These are phyloP conservation scores for Coemansia sp. DNA, from an alignment of 192 early-diverging fungal species.

Conservation along the genomic window DNA sequence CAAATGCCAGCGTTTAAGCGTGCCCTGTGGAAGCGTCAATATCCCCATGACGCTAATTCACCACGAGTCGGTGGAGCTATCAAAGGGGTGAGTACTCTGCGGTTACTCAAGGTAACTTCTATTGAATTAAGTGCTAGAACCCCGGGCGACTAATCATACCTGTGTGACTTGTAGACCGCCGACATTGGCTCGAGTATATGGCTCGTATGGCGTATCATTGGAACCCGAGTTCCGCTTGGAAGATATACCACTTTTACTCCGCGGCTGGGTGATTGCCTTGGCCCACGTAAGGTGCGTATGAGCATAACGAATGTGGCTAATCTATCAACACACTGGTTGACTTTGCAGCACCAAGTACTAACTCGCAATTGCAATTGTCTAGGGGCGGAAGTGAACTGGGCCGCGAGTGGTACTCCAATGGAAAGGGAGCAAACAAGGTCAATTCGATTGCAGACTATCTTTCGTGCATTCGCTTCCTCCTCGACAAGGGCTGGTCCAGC, in stretches of 20 bases:
- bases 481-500: slow-evolving; percentile 59
- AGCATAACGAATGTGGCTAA: neutral
- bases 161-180: slow-evolving; percentile 33
- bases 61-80: slow-evolving; percentile 32
- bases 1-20: slow-evolving; percentile 26
- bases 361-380: neutral
- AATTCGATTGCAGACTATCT: slow-evolving; percentile 76
- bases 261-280: slow-evolving; percentile 79
- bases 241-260: slow-evolving; percentile 70
- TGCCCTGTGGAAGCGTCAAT: slow-evolving; percentile 21
- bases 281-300: slow-evolving; percentile 65
- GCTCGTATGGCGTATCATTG: slow-evolving; percentile 75
- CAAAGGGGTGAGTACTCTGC: slow-evolving; percentile 8
- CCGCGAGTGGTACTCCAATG: slow-evolving; percentile 72
- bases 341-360: neutral
- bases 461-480: slow-evolving; percentile 62
- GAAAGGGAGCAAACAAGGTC: slow-evolving; percentile 66
- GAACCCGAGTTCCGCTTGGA: slow-evolving; percentile 76
- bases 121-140: neutral
- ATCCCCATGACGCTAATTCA: slow-evolving; percentile 70
- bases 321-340: neutral
- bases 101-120: too few relatives aligned
- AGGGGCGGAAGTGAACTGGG: slow-evolving; percentile 80
- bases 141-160: neutral
- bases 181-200: slow-evolving; percentile 69